phyloP scores from a whole-genome alignment of 352 stramenopile genomes.

The Peronospora destructor region DNA sequence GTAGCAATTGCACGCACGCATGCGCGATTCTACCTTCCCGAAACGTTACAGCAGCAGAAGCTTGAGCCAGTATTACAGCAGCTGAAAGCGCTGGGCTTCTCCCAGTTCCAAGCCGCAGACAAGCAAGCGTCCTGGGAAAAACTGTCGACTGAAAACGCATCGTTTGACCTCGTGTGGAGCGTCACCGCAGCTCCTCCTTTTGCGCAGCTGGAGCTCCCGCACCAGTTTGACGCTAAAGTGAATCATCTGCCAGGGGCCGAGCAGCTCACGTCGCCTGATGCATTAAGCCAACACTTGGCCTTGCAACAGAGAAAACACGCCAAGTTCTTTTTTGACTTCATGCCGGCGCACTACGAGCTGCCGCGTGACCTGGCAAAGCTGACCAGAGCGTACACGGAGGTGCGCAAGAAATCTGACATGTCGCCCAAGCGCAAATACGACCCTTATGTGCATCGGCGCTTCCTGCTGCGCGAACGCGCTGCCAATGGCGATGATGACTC shows the following conservation, averaged over 20 bases:
- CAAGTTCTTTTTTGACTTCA: slow-evolving; percentile 68
- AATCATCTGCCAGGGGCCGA: slow-evolving; percentile 64
- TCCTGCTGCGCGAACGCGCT: slow-evolving; percentile 45
- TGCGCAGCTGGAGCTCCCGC: slow-evolving; percentile 34
- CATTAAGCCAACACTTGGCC: slow-evolving; percentile 41
- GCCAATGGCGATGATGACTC: slow-evolving; percentile 30
- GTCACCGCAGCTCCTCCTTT: slow-evolving; percentile 23
- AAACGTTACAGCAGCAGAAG: slow-evolving; percentile 26
- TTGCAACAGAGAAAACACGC: slow-evolving; percentile 39
- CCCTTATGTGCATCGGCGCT: slow-evolving; percentile 51
- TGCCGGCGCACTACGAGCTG: slow-evolving; percentile 52
- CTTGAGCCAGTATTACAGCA: slow-evolving; percentile 43
- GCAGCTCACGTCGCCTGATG: slow-evolving; percentile 36
- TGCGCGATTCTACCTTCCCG: slow-evolving; percentile 49
- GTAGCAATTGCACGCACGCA: slow-evolving; percentile 10
- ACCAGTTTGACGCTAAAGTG: slow-evolving; percentile 44
- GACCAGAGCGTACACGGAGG: slow-evolving; percentile 34
- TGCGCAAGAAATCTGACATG: slow-evolving; percentile 45
- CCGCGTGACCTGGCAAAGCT: slow-evolving; percentile 49
- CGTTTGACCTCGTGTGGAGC: slow-evolving; percentile 74
- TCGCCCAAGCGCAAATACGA: slow-evolving; percentile 48
- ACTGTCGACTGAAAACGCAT: slow-evolving; percentile 30
- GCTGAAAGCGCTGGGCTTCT: slow-evolving; percentile 47
- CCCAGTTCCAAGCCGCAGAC: slow-evolving; percentile 36
- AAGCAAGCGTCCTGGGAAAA: slow-evolving; percentile 34